These are phyloP conservation scores for Collybiopsis confluens DNA, from an alignment of 768 basidiomycete species.

Conservation along the genomic window DNA sequence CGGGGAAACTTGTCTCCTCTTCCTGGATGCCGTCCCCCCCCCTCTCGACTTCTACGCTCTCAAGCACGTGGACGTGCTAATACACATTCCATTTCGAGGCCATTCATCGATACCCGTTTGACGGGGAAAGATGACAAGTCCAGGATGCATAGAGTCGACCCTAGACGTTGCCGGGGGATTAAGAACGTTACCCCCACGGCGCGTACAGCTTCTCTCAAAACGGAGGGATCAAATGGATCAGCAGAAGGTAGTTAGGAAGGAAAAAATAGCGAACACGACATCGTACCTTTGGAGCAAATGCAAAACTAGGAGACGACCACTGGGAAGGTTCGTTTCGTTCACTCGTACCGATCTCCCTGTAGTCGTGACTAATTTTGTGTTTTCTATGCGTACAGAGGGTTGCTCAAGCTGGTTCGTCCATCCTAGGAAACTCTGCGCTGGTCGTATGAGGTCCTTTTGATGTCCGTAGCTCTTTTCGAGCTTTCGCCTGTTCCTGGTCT, in stretches of 20 bases:
- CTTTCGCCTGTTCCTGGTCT: slow-evolving; percentile 51
- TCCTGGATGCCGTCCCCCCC: neutral
- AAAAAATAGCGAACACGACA: neutral
- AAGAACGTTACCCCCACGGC: too few species aligned
- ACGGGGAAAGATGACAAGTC: too few species aligned
- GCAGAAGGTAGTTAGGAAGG: neutral
- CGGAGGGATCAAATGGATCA: too few species aligned
- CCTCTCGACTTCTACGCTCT: neutral
- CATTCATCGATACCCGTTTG: neutral
- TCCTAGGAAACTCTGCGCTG: slow-evolving; percentile 25
- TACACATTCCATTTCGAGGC: neutral
- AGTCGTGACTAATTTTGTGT: neutral
- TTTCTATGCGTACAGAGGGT: slow-evolving; percentile 22
- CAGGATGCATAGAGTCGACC: neutral
- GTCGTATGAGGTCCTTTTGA: slow-evolving; percentile 32
- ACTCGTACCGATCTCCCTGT: neutral
- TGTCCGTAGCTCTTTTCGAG: slow-evolving; percentile 32
- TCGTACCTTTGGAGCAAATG: neutral
- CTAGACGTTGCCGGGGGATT: too few species aligned
- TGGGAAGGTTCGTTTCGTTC: neutral
- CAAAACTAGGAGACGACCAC: slow-evolving; percentile 1
- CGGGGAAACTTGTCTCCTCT: too few species aligned
- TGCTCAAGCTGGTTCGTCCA: slow-evolving; percentile 22
- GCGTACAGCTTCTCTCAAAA: too few species aligned
- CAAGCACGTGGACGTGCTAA: neutral